Base-by-base conservation (phyloP, 2,329 filamentous ascomycete species). In the Aspergillus udagawae region DNA sequence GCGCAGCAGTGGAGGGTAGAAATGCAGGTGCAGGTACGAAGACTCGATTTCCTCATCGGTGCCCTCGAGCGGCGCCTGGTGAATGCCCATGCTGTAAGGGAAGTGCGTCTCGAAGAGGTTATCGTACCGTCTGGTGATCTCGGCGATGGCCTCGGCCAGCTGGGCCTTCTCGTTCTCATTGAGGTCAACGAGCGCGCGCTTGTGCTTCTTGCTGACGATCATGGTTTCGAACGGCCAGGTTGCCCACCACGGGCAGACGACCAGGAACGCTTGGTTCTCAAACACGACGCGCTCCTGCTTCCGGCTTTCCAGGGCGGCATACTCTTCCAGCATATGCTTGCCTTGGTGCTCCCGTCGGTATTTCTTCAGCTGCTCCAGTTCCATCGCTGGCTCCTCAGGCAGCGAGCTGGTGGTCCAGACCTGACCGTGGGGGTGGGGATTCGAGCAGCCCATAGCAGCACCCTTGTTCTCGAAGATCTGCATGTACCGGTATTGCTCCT, bases 391-490 rank as follows among this genome's bases (percentile, higher is more conserved):
- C 75, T 99, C 94, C 71, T 97, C 92, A 0, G 94, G 94, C 64
- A 97, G 79, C 6, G 87, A 89, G 23, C 91, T 96, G 0, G 92
- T 96, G 2, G 91, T 94, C 94, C 94, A 99, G 61, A 97, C 83
- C 74, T 99, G 94, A 58, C 94, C 93, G 76, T 99, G 94, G 0
- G 94, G 94, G 73, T 99, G 94, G 0, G 94, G 94, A 73, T 99
- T 99, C 1, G 93, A 97, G 80, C 94, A 99, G 52, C 94, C 94
- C 94, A 99, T 99, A 10, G 93, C 91, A 1, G 90, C 86, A 52
- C 94, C 94, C 77, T 99, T 99, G 80, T 99, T 99, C 78, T 99
- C 94, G 62, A 99, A 99, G 63, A 99, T 97, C 73, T 99, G 94
- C 92, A 99, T 97, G 77, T 96, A 97, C 54, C 89, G 86, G 67